Evolutionary conservation across 345 rosid genomes (phyloP).

Genomic region (Syzygium oleosum): DNA sequence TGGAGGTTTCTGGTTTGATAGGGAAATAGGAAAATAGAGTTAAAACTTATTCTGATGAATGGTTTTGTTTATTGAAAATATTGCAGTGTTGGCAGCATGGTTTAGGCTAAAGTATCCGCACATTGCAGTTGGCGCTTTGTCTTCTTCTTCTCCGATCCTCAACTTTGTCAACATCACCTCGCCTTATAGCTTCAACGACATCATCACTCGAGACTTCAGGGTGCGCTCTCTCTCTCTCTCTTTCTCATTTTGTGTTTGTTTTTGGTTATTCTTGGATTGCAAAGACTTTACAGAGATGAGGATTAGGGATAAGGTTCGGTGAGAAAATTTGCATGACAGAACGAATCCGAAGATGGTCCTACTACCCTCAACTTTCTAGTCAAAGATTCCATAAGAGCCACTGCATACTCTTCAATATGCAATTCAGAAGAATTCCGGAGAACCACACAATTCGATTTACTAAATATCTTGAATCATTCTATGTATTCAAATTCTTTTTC

Average conservation of each 20-base stretch:
- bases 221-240: slow-evolving; percentile 10
- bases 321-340: too few relatives aligned
- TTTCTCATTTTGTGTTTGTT: neutral
- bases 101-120: slow-evolving; percentile 84
- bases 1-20: neutral
- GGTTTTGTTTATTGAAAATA: neutral
- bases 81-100: slow-evolving; percentile 86
- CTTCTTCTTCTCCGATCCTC: slow-evolving; percentile 72
- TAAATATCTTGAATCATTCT: too few relatives aligned
- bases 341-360: too few relatives aligned
- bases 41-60: neutral
- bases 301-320: neutral
- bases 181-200: slow-evolving; percentile 63
- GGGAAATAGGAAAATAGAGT: neutral
- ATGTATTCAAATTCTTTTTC: too few relatives aligned
- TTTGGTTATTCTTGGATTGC: neutral
- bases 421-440: neutral
- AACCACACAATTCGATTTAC: neutral
- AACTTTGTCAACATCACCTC: slow-evolving; percentile 66
- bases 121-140: slow-evolving; percentile 63
- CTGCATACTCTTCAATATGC: neutral
- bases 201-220: slow-evolving; percentile 65
- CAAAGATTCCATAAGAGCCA: neutral
- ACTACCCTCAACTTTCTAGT: too few relatives aligned
- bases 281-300: neutral